phyloP scores from a whole-genome alignment of 345 rosid species.

The Eucalyptus erythrocorys region DNA sequence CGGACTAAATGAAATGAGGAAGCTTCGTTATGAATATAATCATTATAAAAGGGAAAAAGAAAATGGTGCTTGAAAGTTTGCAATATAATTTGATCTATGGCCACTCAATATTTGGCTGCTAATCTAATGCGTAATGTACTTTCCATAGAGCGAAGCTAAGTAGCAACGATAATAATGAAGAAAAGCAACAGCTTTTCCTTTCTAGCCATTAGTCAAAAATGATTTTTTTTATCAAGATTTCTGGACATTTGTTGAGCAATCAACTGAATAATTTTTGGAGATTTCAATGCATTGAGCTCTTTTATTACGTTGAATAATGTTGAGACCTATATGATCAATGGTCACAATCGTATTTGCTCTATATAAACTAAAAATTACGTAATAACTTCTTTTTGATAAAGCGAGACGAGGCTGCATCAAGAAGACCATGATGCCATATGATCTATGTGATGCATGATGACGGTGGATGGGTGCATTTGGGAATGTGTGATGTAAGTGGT shows the following conservation, averaged over 20 bases:
- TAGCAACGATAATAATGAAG: neutral
- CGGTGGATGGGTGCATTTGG: neutral
- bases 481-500: neutral
- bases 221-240: neutral
- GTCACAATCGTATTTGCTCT: neutral
- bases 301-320: accelerated
- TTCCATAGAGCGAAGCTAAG: too few relatives aligned
- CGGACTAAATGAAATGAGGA: too few relatives aligned
- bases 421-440: neutral
- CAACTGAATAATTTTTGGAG: neutral
- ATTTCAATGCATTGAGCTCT: neutral
- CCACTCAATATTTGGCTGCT: neutral
- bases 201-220: neutral
- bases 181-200: neutral
- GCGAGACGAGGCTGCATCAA: too few relatives aligned
- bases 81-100: neutral
- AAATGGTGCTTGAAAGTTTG: neutral
- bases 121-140: neutral
- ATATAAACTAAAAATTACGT: too few relatives aligned
- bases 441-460: neutral
- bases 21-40: neutral
- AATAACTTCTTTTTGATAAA: too few relatives aligned
- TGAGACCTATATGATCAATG: neutral
- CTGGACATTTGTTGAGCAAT: neutral
- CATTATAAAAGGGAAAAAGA: neutral